A percentile compares a stretch with the other conserved stretches of the same genome.
These are phyloP conservation scores for Tricholoma terreum DNA, from an alignment of 768 basidiomycete species.

Conservation along the genomic window DNA sequence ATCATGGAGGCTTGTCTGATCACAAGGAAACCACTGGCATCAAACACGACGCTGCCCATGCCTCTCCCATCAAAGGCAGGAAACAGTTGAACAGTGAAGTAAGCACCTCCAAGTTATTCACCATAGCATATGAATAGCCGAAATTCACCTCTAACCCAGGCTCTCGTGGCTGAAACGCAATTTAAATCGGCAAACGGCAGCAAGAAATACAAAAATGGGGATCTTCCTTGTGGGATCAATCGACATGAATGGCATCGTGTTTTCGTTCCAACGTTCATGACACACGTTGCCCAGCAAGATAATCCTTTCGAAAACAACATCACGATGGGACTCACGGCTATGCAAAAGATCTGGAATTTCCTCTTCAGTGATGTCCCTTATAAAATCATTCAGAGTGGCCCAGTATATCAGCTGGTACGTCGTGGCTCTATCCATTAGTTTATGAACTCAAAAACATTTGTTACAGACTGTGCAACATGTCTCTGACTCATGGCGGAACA, in stretches of 20 bases:
- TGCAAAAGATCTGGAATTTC: neutral
- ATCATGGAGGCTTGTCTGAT: neutral
- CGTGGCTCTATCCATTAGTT: too few relatives aligned
- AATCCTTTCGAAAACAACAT: too few relatives aligned
- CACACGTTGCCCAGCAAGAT: too few relatives aligned
- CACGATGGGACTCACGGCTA: neutral
- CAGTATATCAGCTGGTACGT: too few relatives aligned
- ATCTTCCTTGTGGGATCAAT: neutral
- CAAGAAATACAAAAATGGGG: neutral
- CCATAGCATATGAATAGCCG: neutral
- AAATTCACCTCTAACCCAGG: neutral
- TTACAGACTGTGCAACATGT: too few relatives aligned
- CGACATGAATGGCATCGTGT: neutral
- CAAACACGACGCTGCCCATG: neutral
- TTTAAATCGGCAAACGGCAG: too few relatives aligned
- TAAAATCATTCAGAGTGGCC: neutral
- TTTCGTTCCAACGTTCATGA: neutral
- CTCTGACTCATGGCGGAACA: too few relatives aligned
- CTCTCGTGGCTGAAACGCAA: neutral
- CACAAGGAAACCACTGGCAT: neutral
- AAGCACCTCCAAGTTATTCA: neutral
- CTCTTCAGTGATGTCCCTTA: neutral
- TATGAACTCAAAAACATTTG: too few relatives aligned
- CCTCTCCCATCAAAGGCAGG: neutral
- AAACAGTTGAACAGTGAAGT: neutral